Percentiles rank a stretch among this genome's conserved stretches.
Evolutionary conservation across 179 eudicot species (phyloP).

Genomic region (Patellifolia procumbens): DNA sequence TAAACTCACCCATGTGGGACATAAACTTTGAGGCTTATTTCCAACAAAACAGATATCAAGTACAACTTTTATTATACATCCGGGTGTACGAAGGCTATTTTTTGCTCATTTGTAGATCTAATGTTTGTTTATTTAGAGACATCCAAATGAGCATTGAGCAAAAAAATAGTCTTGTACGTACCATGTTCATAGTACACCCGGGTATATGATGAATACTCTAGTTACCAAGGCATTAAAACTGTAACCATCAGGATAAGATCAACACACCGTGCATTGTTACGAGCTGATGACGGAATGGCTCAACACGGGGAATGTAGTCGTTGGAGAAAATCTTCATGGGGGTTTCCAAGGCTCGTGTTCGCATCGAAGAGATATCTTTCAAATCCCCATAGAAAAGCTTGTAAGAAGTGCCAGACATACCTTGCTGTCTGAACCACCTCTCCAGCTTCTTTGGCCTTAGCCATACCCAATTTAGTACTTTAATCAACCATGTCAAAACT

Average conservation of each 20-base stretch:
- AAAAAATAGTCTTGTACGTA: no score
- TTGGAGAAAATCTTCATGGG: constrained; percentile 39
- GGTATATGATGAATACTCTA: no score
- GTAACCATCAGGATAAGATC: no score
- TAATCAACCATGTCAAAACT: constrained; percentile 19
- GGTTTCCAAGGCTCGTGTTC: constrained; percentile 29
- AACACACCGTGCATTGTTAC: constrained; percentile 32
- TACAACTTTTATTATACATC: no score
- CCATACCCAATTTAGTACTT: constrained; percentile 50
- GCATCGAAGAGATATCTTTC: constrained; percentile 37
- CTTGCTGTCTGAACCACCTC: constrained; percentile 50
- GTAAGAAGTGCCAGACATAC: constrained; percentile 51
- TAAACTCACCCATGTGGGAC: no score
- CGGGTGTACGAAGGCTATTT: no score
- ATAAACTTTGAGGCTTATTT: no score
- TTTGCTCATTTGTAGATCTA: no score
- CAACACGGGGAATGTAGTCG: constrained; percentile 34
- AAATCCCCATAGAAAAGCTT: constrained; percentile 45
- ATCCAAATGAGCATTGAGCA: no score
- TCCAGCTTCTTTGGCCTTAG: constrained; percentile 53
- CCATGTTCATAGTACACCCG: no score
- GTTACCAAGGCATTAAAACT: neutral
- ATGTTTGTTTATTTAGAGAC: no score
- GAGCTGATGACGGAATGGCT: constrained; percentile 32
- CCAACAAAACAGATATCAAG: no score